phyloP scores from a whole-genome alignment of 2,329 filamentous ascomycete species.

The Cryphonectria naterciae region DNA sequence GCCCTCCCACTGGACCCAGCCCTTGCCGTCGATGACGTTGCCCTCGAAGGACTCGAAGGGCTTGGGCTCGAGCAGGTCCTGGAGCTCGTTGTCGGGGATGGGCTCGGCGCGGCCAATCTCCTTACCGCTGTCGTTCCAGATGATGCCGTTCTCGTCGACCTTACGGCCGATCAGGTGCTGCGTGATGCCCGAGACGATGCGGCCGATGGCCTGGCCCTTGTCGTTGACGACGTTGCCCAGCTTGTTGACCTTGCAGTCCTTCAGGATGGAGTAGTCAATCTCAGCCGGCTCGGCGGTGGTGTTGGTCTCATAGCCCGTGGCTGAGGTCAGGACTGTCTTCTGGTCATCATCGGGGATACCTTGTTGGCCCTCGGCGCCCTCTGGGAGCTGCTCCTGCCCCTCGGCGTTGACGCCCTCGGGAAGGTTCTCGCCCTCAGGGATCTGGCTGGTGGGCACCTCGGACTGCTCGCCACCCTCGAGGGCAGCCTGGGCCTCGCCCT shows the following conservation, averaged over 20 bases:
- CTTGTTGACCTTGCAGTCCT: constrained; percentile 62
- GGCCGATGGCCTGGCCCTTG: constrained; percentile 60
- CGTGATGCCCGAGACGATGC: constrained; percentile 65
- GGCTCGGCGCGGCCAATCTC: constrained; percentile 70
- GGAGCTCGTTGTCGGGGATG: constrained; percentile 59
- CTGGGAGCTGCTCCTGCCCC: background rate
- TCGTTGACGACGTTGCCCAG: constrained; percentile 60
- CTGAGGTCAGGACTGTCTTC: constrained; percentile 22
- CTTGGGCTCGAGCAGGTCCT: constrained; percentile 48
- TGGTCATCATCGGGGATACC: constrained; percentile 26
- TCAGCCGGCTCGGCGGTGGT: constrained; percentile 38
- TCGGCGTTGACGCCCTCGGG: constrained; percentile 16
- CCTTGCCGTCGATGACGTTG: constrained; percentile 57
- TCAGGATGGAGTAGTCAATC: constrained; percentile 54
- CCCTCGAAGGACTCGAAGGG: constrained; percentile 64
- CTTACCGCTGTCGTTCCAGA: constrained; percentile 73
- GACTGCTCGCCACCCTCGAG: constrained; percentile 10
- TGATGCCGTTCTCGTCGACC: constrained; percentile 68
- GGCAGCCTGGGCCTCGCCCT: constrained; percentile 5
- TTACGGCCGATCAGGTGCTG: constrained; percentile 67
- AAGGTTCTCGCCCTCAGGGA: constrained; percentile 22
- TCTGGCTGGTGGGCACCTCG: constrained; percentile 20
- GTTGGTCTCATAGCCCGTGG: constrained; percentile 24
- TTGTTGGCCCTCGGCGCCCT: constrained; percentile 18
- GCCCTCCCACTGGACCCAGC: constrained; percentile 55